Conservation (phyloP, 2,329 filamentous ascomycete genomes). For the Colletotrichum gigasporum region DNA sequence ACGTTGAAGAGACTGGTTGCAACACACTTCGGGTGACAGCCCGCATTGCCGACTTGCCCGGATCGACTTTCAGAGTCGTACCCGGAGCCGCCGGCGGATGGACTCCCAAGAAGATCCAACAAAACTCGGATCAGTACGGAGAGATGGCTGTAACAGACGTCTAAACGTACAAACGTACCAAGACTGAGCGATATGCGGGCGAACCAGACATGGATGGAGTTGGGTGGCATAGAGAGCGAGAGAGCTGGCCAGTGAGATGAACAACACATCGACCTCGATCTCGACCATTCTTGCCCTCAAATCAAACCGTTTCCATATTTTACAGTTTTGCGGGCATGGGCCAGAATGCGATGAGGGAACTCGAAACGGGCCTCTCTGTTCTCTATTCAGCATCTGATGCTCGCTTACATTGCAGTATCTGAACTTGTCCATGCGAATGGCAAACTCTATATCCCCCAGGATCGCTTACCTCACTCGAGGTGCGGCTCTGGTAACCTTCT, state of each 20-base stretch:
- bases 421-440: not conserved
- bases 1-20: not conserved
- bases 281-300: not conserved
- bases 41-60: not conserved
- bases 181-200: too few relatives aligned
- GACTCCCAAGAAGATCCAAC: not conserved
- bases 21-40: not conserved
- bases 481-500: not conserved
- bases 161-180: not conserved
- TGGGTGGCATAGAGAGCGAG: not conserved
- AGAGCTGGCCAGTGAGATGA: conserved; percentile 1
- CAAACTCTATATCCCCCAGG: not conserved
- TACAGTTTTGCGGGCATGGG: not conserved
- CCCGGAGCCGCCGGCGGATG: not conserved
- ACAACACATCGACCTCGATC: not conserved
- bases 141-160: not conserved
- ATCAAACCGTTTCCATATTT: conserved; percentile 10
- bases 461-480: not conserved
- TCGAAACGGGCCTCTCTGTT: not conserved
- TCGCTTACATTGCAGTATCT: not conserved
- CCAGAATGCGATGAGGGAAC: not conserved
- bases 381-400: not conserved
- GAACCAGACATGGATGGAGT: not conserved
- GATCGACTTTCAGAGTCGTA: not conserved
- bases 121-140: conserved; percentile 12